A percentile compares a stretch with the other conserved stretches of the same genome.
Evolutionary conservation across 495 filamentous ascomycete genomes (phyloP).

Genomic region (Neurospora sp.): DNA sequence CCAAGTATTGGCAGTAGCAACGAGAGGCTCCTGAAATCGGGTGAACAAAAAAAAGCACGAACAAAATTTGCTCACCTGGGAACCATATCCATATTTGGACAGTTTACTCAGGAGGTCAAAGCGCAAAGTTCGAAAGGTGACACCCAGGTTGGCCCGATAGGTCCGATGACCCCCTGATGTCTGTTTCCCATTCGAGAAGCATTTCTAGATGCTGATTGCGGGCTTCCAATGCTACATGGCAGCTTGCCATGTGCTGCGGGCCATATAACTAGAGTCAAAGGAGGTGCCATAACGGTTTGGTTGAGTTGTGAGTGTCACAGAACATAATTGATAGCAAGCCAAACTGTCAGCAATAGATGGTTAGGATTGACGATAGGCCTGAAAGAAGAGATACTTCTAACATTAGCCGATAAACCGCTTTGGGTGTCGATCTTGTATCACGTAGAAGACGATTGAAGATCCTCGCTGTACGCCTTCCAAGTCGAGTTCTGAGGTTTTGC

Average conservation of each 20-base stretch:
- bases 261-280: neutral
- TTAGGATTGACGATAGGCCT: neutral
- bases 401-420: neutral
- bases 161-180: neutral
- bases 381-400: neutral
- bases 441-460: neutral
- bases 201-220: neutral
- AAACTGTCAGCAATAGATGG: neutral
- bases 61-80: neutral
- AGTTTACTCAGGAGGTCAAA: neutral
- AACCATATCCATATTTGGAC: neutral
- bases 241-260: neutral
- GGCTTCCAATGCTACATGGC: neutral
- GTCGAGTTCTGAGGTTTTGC: neutral
- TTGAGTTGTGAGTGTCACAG: neutral
- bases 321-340: neutral
- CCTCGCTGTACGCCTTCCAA: neutral
- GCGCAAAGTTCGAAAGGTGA: neutral
- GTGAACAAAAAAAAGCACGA: neutral
- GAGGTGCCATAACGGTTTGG: neutral
- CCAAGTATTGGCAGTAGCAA: neutral
- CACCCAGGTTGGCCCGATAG: neutral
- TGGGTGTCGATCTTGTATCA: neutral
- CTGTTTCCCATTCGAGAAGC: neutral
- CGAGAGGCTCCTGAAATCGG: neutral